Conservation (phyloP, 805 yeast genomes). For the Grigorovia yakushimaensis region DNA sequence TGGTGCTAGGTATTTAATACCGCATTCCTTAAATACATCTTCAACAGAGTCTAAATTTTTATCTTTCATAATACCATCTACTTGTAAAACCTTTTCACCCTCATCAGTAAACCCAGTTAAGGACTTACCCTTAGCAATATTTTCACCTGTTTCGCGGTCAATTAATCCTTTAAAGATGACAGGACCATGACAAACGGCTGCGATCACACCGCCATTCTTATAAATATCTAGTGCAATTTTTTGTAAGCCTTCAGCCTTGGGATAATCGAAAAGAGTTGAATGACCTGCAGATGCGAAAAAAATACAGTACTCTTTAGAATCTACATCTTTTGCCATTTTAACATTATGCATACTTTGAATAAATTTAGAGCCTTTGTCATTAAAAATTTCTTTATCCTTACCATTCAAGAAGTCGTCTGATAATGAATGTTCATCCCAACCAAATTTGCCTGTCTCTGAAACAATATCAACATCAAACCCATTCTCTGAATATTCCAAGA, state of each 20-base stretch:
- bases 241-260: conserved; percentile 39
- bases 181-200: conserved; percentile 68
- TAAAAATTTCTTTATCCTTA: conserved; percentile 34
- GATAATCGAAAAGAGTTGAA: conserved; percentile 50
- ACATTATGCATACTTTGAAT: conserved; percentile 30
- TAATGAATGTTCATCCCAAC: conserved; percentile 50
- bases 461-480: conserved; percentile 48
- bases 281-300: conserved; percentile 63
- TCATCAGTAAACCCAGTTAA: conserved; percentile 53
- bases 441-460: conserved; percentile 49
- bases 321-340: conserved; percentile 40
- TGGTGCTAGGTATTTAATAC: conserved; percentile 40
- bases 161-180: conserved; percentile 41
- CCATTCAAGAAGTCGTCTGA: conserved; percentile 33
- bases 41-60: conserved; percentile 30
- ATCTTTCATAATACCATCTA: conserved; percentile 21
- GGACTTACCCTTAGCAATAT: conserved; percentile 40
- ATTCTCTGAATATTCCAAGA: conserved; percentile 34
- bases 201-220: conserved; percentile 42
- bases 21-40: conserved; percentile 30
- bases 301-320: conserved; percentile 40
- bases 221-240: conserved; percentile 38
- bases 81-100: conserved; percentile 36
- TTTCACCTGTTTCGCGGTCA: conserved; percentile 34
- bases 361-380: conserved; percentile 34